phyloP scores from a whole-genome alignment of 2,329 filamentous ascomycete species.

The Teratosphaeria destructans region DNA sequence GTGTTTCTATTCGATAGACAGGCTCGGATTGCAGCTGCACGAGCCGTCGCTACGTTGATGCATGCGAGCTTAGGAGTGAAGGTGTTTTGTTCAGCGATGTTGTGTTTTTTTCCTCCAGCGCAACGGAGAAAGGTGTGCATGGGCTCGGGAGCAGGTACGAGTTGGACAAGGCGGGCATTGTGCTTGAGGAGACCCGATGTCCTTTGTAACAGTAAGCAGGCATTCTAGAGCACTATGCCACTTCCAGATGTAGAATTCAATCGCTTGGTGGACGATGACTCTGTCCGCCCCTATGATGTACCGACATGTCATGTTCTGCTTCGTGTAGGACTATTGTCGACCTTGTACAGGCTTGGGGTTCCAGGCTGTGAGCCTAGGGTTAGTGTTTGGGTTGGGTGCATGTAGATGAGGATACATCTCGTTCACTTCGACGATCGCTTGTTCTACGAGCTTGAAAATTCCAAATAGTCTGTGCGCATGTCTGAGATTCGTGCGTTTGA shows the following conservation, averaged over 20 bases:
- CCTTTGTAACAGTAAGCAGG: neutral
- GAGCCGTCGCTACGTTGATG: too few relatives aligned
- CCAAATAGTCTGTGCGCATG: neutral
- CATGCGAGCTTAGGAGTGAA: too few relatives aligned
- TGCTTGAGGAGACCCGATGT: neutral
- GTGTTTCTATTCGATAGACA: slow-evolving; percentile 18
- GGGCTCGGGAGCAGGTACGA: neutral
- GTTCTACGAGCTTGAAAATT: neutral
- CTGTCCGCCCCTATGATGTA: too few relatives aligned
- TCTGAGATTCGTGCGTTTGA: neutral
- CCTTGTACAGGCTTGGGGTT: neutral
- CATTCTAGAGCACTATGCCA: neutral
- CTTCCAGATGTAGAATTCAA: neutral
- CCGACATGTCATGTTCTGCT: too few relatives aligned
- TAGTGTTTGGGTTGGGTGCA: neutral
- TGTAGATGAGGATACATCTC: neutral
- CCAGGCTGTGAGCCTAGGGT: neutral
- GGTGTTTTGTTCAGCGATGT: neutral
- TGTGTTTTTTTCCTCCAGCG: neutral
- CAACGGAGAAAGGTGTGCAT: neutral
- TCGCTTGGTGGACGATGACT: neutral
- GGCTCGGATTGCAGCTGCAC: too few relatives aligned
- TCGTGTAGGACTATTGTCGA: too few relatives aligned
- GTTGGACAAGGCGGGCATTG: neutral
- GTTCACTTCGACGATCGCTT: neutral